A percentile compares a stretch with the other conserved stretches of the same genome.
Evolutionary conservation across 306 rosid genomes (phyloP).

Genomic region (Vicia faba): DNA sequence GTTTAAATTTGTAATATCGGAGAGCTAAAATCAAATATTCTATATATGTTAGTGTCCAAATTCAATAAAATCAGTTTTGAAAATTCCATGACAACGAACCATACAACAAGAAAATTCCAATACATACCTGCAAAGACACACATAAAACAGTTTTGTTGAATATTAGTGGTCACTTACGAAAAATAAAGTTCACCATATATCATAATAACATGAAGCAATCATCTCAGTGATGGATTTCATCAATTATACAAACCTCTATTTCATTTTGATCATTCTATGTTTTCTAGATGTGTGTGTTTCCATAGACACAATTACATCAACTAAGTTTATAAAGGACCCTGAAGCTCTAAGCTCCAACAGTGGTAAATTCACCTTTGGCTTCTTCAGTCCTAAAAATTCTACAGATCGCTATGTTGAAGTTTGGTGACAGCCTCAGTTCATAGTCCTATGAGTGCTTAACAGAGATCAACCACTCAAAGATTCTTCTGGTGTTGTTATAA

Average conservation of each 20-base stretch:
- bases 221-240: not conserved
- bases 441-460: too few relatives aligned
- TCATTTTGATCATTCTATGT: not conserved
- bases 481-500: too few relatives aligned
- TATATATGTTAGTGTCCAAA: too few relatives aligned
- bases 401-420: not conserved
- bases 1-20: too few relatives aligned
- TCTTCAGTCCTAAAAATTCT: constrained; percentile 27
- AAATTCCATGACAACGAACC: not conserved
- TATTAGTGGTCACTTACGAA: not conserved
- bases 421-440: too few relatives aligned
- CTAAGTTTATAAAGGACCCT: constrained; percentile 17
- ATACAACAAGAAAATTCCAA: not conserved
- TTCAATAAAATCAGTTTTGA: too few relatives aligned
- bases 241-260: not conserved
- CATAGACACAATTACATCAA: constrained; percentile 15
- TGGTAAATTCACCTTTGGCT: constrained; percentile 20
- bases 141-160: constrained; percentile 6
- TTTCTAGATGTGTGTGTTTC: not conserved
- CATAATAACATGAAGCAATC: not conserved
- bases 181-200: not conserved
- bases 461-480: too few relatives aligned
- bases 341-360: not conserved
- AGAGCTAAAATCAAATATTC: too few relatives aligned
- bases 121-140: not conserved